phyloP scores from a whole-genome alignment of 2,329 filamentous ascomycete genomes.

The Arthrobotrys sphaeroides region DNA sequence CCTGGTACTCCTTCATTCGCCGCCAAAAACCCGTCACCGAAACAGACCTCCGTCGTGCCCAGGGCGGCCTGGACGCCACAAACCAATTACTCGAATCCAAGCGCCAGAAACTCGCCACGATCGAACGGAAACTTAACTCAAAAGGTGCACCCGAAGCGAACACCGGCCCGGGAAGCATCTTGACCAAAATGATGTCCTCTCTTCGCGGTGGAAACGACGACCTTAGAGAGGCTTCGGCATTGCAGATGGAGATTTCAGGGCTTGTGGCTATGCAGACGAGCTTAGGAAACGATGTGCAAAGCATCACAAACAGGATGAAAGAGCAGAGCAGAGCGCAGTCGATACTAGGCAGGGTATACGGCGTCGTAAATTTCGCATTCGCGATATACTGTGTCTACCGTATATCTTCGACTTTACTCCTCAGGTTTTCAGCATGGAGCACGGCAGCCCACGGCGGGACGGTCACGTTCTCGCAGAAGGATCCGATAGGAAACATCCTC shows the following conservation, averaged over 20 bases:
- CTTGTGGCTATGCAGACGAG: constrained; percentile 81
- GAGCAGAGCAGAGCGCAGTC: constrained; percentile 75
- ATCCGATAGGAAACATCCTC: constrained; percentile 84
- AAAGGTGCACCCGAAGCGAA: constrained; percentile 56
- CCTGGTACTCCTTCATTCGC: constrained; percentile 83
- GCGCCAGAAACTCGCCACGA: constrained; percentile 73
- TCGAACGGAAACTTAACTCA: constrained; percentile 70
- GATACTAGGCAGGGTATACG: constrained; percentile 71
- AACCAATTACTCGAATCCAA: constrained; percentile 82
- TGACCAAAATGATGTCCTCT: constrained; percentile 78
- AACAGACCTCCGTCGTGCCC: constrained; percentile 77
- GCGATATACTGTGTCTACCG: constrained; percentile 86
- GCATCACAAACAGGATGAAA: constrained; percentile 71
- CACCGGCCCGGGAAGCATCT: constrained; percentile 65
- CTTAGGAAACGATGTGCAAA: constrained; percentile 72
- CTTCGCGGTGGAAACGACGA: constrained; percentile 72
- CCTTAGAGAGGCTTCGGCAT: constrained; percentile 68
- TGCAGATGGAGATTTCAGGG: constrained; percentile 80
- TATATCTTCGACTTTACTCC: constrained; percentile 70
- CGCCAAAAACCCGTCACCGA: constrained; percentile 74
- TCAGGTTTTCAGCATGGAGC: constrained; percentile 60
- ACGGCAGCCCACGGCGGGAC: constrained; percentile 35
- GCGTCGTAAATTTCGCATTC: constrained; percentile 70
- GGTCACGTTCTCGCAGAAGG: constrained; percentile 62
- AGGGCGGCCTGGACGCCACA: constrained; percentile 79